Percentiles rank a stretch among this genome's conserved stretches.
These are phyloP conservation scores for Aphanomyces astaci DNA, from an alignment of 352 stramenopile genomes.

Conservation along the genomic window DNA sequence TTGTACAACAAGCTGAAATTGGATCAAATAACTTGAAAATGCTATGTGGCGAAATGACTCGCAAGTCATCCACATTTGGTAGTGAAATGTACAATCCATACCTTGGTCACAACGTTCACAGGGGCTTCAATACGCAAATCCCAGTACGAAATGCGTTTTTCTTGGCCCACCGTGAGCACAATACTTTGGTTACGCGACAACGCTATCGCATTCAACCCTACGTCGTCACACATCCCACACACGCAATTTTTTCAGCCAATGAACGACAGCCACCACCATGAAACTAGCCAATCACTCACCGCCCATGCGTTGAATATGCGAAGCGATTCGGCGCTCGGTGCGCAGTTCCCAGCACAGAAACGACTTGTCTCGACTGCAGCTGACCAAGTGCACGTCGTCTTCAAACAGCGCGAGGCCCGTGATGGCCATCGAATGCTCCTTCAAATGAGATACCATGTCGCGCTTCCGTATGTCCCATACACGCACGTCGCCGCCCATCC, in stretches of 20 bases:
- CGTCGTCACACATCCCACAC: not conserved
- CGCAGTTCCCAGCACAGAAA: conserved; percentile 91
- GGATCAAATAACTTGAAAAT: too few species aligned
- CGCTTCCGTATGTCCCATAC: conserved; percentile 91
- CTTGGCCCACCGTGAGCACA: conserved; percentile 87
- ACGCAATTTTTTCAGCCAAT: not conserved
- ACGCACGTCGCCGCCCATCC: conserved; percentile 77
- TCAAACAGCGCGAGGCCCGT: conserved; percentile 79
- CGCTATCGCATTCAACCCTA: conserved; percentile 83
- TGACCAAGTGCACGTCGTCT: conserved; percentile 87
- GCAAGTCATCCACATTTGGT: too few species aligned
- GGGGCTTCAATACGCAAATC: conserved; percentile 81
- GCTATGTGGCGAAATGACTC: not conserved
- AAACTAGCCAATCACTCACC: too few species aligned
- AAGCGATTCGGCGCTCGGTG: conserved; percentile 73
- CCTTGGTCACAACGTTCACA: conserved; percentile 62
- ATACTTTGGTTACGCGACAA: conserved; percentile 81
- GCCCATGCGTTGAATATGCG: conserved; percentile 89
- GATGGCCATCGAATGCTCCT: conserved; percentile 86
- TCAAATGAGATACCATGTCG: conserved; percentile 86
- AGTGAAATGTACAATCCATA: too few species aligned
- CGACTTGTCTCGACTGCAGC: conserved; percentile 81
- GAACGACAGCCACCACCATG: too few species aligned
- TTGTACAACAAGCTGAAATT: too few species aligned
- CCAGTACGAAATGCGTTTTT: conserved; percentile 90